Conservation (phyloP, 768 basidiomycete genomes). For the Ramaria rubella region DNA sequence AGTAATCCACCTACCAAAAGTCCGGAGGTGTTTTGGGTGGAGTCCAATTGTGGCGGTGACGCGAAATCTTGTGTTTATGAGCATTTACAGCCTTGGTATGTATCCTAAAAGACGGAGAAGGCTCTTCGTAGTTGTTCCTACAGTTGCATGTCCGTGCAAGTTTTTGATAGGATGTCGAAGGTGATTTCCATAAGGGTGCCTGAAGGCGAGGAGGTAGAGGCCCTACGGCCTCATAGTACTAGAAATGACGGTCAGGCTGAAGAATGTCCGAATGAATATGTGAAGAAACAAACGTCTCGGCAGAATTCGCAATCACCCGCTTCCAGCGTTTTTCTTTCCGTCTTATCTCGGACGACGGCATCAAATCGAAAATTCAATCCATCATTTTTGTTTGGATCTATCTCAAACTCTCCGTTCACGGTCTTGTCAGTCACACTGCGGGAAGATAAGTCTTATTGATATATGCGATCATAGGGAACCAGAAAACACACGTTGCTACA, state of each 20-base stretch:
- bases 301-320: slow-evolving; percentile 82
- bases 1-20: slow-evolving; percentile 5
- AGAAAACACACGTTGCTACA: slow-evolving; percentile 16
- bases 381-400: slow-evolving; percentile 58
- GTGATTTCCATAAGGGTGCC: slow-evolving; percentile 71
- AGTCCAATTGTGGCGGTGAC: slow-evolving; percentile 67
- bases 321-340: slow-evolving; percentile 57
- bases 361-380: slow-evolving; percentile 67
- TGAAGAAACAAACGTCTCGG: slow-evolving; percentile 49
- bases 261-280: not conserved
- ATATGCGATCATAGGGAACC: slow-evolving; percentile 23
- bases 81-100: slow-evolving; percentile 29
- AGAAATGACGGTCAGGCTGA: slow-evolving; percentile 2
- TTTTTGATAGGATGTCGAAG: slow-evolving; percentile 21
- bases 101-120: not conserved
- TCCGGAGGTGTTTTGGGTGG: slow-evolving; percentile 34
- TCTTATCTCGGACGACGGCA: slow-evolving; percentile 64
- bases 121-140: slow-evolving; percentile 18
- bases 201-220: slow-evolving; percentile 60
- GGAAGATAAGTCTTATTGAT: not conserved
- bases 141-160: slow-evolving; percentile 21
- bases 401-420: slow-evolving; percentile 60
- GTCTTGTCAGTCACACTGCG: slow-evolving; percentile 30
- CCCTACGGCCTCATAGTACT: slow-evolving; percentile 80
- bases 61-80: slow-evolving; percentile 67